Evolutionary conservation across 2,329 filamentous ascomycete species (phyloP).

Genomic region (Pseudogymnoascus pannorum): DNA sequence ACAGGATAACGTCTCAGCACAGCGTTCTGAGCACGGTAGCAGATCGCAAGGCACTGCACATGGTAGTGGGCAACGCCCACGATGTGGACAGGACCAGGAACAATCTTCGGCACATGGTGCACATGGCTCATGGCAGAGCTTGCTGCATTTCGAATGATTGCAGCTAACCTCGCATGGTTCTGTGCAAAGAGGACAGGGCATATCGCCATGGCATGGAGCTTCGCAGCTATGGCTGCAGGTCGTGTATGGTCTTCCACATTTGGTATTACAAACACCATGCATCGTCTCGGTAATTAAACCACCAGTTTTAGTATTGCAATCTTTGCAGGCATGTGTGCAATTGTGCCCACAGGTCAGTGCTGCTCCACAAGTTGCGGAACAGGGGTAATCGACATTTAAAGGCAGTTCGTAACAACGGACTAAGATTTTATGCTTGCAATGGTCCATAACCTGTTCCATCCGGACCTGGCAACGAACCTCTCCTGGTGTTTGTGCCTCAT

Average conservation of each 20-base stretch:
- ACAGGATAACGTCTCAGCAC: slow-evolving; percentile 45
- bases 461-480: slow-evolving; percentile 40
- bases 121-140: slow-evolving; percentile 52
- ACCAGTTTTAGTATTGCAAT: slow-evolving; percentile 37
- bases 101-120: slow-evolving; percentile 53
- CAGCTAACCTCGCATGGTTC: slow-evolving; percentile 48
- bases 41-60: slow-evolving; percentile 63
- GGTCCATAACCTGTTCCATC: slow-evolving; percentile 42
- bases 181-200: slow-evolving; percentile 41
- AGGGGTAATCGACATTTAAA: slow-evolving; percentile 35
- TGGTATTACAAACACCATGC: slow-evolving; percentile 42
- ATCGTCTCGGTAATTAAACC: slow-evolving; percentile 26
- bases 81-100: slow-evolving; percentile 48
- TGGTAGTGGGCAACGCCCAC: slow-evolving; percentile 33
- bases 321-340: slow-evolving; percentile 43
- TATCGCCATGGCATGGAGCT: slow-evolving; percentile 43
- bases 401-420: slow-evolving; percentile 46
- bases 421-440: slow-evolving; percentile 46
- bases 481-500: slow-evolving; percentile 36
- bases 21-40: slow-evolving; percentile 57
- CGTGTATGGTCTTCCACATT: slow-evolving; percentile 43
- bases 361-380: slow-evolving; percentile 39
- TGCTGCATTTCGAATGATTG: slow-evolving; percentile 48
- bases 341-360: slow-evolving; percentile 50
- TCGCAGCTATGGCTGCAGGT: slow-evolving; percentile 52